Evolutionary conservation across 768 basidiomycete species (phyloP), one percentile per base, ranked within the genome.

Genomic region (Boletus rubroflammeus): DNA sequence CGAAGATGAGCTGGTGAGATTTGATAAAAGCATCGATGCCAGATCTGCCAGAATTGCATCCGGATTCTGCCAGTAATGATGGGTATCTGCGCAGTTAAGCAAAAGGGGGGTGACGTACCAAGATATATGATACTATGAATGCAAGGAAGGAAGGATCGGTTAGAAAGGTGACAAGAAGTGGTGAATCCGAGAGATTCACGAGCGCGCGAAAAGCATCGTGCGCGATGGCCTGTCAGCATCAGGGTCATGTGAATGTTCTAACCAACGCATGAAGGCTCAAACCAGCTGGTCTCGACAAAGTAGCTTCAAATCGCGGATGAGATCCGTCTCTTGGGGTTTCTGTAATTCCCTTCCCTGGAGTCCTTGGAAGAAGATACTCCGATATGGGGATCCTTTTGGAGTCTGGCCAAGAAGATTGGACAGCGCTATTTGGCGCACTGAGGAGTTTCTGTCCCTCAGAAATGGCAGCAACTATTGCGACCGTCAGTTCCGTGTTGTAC

Each of bases 21-120:
- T 98, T n/a, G 94, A 96, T 10, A 98, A 79, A 1, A 98, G 78
- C 96, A 98, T 98, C n/a, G 92, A 81, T 3, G 94, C 93, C 19
- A 98, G 83, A 75, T 98, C 95, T 32, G 93, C 93, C 26, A 98
- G 86, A 53, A 88, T 84, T 10, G 95, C 85, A 56, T 88, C 83
- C n/a, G 91, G 88, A 71, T 93, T 89, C 94, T 98, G 62, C 9
- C 38, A 23, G 26, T 21, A 26, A 53, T 52, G 54, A 55, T 55
- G 47, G 10, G 32, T 57, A 60, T 52, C 47, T 53, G 47, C 32
- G 21, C 19, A 41, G 42, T 41, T 11, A 17, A 50, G 29, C 44
- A 34, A 25, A 58, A 34, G 55, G 17, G 17, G 26, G 25, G n/a
- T 13, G 23, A 77, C 90, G 47, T 62, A 97, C 95, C 59, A 95